Conservation (phyloP, 495 filamentous ascomycete species). For the Penicillium pancosmium region DNA sequence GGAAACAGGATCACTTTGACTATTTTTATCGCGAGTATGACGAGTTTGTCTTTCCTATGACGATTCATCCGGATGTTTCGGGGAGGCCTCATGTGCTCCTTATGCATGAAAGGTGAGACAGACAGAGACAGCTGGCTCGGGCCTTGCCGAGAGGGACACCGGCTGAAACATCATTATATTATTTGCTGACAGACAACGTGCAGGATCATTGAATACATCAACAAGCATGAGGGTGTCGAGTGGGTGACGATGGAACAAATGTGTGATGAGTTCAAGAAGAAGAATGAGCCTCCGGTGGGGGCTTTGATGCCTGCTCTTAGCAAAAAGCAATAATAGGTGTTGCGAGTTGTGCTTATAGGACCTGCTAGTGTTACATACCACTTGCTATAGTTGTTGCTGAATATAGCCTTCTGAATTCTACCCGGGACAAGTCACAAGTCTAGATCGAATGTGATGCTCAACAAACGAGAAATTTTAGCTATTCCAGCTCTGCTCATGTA, state of each 20-base stretch:
- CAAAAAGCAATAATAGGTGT: background rate
- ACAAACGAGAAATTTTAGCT: too few species aligned
- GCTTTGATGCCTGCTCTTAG: conserved; percentile 64
- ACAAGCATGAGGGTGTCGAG: conserved; percentile 72
- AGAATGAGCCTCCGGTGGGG: conserved; percentile 64
- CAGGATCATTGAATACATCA: conserved; percentile 71
- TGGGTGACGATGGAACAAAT: conserved; percentile 76
- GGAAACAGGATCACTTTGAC: conserved; percentile 61
- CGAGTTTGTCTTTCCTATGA: conserved; percentile 71
- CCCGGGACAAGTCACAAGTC: too few species aligned
- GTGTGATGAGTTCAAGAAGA: conserved; percentile 68
- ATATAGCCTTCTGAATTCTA: too few species aligned
- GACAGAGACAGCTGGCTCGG: background rate
- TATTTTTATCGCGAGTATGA: conserved; percentile 73
- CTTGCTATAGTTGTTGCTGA: too few species aligned
- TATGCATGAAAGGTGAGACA: conserved; percentile 60
- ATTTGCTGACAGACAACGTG: background rate
- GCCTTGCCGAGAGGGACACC: too few species aligned
- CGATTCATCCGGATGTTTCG: conserved; percentile 69
- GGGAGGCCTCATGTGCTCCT: conserved; percentile 68
- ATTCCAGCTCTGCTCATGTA: too few species aligned
- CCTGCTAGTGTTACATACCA: too few species aligned
- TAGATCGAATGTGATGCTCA: too few species aligned
- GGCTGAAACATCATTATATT: too few species aligned
- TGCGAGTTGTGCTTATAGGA: background rate